Evolutionary conservation across 208 protist genomes (phyloP).

Genomic region (Trypanosoma lewisi): DNA sequence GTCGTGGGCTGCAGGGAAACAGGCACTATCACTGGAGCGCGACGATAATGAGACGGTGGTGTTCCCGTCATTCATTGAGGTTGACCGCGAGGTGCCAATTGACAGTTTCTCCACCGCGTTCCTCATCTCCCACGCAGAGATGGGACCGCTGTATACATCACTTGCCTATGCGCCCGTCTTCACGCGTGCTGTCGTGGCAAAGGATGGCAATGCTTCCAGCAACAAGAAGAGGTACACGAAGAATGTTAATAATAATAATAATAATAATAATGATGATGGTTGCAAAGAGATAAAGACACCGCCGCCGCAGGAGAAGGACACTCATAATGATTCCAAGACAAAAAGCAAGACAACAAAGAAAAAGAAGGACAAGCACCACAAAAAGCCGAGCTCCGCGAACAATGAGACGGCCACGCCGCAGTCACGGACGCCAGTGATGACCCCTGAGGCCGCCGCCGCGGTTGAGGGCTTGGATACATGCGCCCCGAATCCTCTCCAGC

Average conservation of each 20-base stretch:
- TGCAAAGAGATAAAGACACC: not conserved
- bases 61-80: slow-evolving; percentile 61
- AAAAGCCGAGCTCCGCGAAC: slow-evolving; percentile 4
- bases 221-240: too few relatives aligned
- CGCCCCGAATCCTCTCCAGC: not conserved
- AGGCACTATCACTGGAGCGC: slow-evolving; percentile 61
- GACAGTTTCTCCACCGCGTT: slow-evolving; percentile 57
- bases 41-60: slow-evolving; percentile 11
- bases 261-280: not conserved
- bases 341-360: not conserved
- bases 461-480: not conserved
- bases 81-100: slow-evolving; percentile 70
- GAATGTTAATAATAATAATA: too few relatives aligned
- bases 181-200: slow-evolving; percentile 23
- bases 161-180: slow-evolving; percentile 74
- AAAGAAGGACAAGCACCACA: slow-evolving; percentile 17
- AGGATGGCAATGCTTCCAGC: slow-evolving; percentile 24
- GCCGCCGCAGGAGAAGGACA: not conserved
- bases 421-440: not conserved
- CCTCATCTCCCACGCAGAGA: slow-evolving; percentile 64
- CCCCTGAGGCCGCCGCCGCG: not conserved
- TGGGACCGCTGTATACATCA: slow-evolving; percentile 70
- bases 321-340: not conserved
- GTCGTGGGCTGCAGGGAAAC: slow-evolving; percentile 52
- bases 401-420: not conserved